phyloP scores from a whole-genome alignment of 352 stramenopile species.

The Halophytophthora polymorphica region DNA sequence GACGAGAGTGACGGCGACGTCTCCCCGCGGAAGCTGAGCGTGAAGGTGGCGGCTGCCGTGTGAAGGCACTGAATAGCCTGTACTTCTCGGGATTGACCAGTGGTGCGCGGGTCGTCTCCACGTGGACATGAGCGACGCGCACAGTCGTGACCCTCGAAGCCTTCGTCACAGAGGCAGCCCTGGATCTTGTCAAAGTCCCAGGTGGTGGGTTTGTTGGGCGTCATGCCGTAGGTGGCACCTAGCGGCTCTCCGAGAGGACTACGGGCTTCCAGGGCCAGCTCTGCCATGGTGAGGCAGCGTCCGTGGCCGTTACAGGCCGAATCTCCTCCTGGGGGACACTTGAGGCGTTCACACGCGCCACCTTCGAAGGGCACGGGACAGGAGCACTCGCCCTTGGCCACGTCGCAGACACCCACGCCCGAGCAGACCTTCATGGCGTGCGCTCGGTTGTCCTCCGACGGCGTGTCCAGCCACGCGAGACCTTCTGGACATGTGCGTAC shows the following conservation, averaged over 20 bases:
- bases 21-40: constrained; percentile 58
- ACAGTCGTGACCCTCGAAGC: constrained; percentile 87
- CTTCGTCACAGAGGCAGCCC: constrained; percentile 85
- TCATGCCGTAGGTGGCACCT: constrained; percentile 54
- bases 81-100: constrained; percentile 51
- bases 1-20: constrained; percentile 36
- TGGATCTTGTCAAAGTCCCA: constrained; percentile 90
- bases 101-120: constrained; percentile 70
- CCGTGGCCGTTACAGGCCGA: constrained; percentile 57
- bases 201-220: constrained; percentile 61
- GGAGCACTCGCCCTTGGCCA: constrained; percentile 52
- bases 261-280: constrained; percentile 46
- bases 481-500: constrained; percentile 59
- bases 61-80: constrained; percentile 59
- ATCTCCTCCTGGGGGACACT: constrained; percentile 52
- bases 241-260: constrained; percentile 49
- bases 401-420: constrained; percentile 65
- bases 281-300: constrained; percentile 65
- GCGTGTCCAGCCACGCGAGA: constrained; percentile 71
- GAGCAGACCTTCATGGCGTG: constrained; percentile 59
- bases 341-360: constrained; percentile 65
- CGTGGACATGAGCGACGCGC: constrained; percentile 49
- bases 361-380: constrained; percentile 65
- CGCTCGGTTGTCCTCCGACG: constrained; percentile 43
- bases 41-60: constrained; percentile 43